Percentiles rank a stretch among this genome's conserved stretches.
phyloP scores from a whole-genome alignment of 306 rosid species.

The Vigna reflexopilosa region DNA sequence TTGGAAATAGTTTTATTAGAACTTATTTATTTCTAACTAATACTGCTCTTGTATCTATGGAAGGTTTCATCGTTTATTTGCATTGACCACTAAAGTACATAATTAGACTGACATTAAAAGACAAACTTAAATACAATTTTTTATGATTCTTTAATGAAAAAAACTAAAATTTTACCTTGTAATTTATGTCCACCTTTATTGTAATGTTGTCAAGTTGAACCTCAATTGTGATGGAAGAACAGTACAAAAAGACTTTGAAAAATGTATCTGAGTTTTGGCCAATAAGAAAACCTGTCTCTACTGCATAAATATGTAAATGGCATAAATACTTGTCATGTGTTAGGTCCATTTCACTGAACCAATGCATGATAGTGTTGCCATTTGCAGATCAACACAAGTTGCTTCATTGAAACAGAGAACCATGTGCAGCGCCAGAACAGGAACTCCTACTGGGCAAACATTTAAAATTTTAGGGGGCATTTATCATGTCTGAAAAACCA shows the following conservation, averaged over 20 bases:
- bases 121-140: no score
- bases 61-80: not conserved
- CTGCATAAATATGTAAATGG: not conserved
- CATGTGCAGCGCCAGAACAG: constrained; percentile 10
- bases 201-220: not conserved
- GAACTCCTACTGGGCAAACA: not conserved
- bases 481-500: constrained; percentile 1
- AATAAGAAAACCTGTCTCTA: not conserved
- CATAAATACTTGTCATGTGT: constrained; percentile 8
- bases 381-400: constrained; percentile 1
- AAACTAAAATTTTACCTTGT: not conserved
- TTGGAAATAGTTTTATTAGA: not conserved
- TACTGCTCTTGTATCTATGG: not conserved
- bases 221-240: not conserved
- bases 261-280: not conserved
- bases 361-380: constrained; percentile 10
- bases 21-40: no score
- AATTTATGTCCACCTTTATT: not conserved
- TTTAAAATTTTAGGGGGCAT: not conserved
- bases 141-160: not conserved
- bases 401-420: not conserved
- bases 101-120: not conserved
- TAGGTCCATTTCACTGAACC: constrained; percentile 22
- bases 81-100: not conserved
- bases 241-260: not conserved